These are phyloP conservation scores for Scenedesmus sp. DNA, from an alignment of 163 green algal genomes.

Conservation along the genomic window DNA sequence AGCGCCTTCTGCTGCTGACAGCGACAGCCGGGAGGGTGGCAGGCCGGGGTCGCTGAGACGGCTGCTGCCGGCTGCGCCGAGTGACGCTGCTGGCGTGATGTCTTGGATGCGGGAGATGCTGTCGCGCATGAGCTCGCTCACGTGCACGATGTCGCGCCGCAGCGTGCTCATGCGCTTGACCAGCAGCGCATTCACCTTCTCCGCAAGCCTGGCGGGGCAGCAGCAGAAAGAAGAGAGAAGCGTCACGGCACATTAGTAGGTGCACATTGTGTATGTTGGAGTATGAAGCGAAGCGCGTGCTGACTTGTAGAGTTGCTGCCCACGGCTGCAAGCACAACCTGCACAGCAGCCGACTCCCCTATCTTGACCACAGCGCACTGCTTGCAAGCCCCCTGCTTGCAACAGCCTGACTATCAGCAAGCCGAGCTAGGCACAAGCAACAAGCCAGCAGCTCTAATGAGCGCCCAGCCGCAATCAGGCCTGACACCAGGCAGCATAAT, in stretches of 20 bases:
- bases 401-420: too few species aligned
- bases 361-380: not conserved
- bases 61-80: not conserved
- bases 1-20: not conserved
- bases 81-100: not conserved
- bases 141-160: conserved; percentile 36
- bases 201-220: conserved; percentile 1
- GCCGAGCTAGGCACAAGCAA: not conserved
- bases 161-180: conserved; percentile 38
- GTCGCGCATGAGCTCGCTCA: conserved; percentile 50
- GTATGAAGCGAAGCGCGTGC: not conserved
- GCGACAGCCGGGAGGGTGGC: not conserved
- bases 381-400: not conserved
- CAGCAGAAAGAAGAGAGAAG: not conserved
- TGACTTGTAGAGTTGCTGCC: not conserved
- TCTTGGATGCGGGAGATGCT: conserved; percentile 34
- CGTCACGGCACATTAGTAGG: not conserved
- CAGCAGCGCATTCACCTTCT: conserved; percentile 39
- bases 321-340: not conserved
- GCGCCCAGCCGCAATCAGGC: not conserved
- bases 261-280: not conserved
- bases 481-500: too few species aligned
- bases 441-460: not conserved
- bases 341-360: not conserved
- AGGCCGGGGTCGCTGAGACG: not conserved